Evolutionary conservation across 768 basidiomycete genomes (phyloP).

Genomic region (Kwoniella sp.): DNA sequence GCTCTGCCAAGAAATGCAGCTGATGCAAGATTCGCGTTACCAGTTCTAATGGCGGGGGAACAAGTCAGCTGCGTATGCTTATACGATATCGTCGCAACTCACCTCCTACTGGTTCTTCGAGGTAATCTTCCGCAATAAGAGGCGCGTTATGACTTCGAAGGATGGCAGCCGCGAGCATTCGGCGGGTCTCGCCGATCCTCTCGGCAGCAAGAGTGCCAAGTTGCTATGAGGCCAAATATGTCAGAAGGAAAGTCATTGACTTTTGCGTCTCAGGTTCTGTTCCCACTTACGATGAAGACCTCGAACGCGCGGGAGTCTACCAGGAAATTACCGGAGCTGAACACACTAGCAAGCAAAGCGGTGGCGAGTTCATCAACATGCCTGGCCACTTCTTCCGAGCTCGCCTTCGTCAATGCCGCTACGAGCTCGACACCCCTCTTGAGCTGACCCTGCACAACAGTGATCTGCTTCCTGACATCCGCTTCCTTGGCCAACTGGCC

Average conservation of each 20-base stretch:
- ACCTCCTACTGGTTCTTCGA: constrained; percentile 68
- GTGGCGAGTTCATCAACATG: constrained; percentile 66
- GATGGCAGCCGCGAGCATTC: constrained; percentile 81
- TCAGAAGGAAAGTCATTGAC: too few relatives aligned
- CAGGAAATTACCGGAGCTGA: constrained; percentile 66
- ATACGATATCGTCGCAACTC: background rate
- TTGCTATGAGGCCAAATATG: constrained; percentile 59
- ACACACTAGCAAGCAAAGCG: constrained; percentile 68
- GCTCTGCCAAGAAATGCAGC: constrained; percentile 76
- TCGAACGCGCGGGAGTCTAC: constrained; percentile 68
- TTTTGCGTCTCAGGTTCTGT: background rate
- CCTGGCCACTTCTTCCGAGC: constrained; percentile 62
- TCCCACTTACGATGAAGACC: constrained; percentile 72
- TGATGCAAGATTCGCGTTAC: constrained; percentile 83
- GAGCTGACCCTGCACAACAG: constrained; percentile 62
- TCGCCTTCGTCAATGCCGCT: constrained; percentile 63
- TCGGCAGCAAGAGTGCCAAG: constrained; percentile 74
- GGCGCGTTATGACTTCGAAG: constrained; percentile 70
- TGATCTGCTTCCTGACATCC: constrained; percentile 67
- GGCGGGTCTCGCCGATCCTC: constrained; percentile 68
- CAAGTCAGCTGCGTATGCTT: constrained; percentile 6
- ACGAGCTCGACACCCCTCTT: constrained; percentile 73
- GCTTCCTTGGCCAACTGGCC: constrained; percentile 82
- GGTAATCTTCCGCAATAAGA: constrained; percentile 71
- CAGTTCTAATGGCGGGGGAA: constrained; percentile 64